Base-by-base conservation (phyloP, 176 grass and related monocot genomes). In the Canna indica region DNA sequence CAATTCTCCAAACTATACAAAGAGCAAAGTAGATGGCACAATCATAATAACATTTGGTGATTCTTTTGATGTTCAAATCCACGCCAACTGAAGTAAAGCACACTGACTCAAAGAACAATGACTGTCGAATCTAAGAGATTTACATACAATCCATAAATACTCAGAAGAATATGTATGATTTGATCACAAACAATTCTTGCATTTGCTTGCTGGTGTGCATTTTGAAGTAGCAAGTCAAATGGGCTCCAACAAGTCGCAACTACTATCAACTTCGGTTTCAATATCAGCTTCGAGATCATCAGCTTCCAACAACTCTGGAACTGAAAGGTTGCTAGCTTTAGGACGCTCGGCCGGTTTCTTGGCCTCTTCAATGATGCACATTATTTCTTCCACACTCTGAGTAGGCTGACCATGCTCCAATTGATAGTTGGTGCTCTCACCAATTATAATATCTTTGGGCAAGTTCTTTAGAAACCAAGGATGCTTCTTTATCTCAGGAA, bases 381-480 rank as follows among this genome's bases (percentile, higher is more conserved):
- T 96, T 76, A 90, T 87, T 68, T 96, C 93, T 32, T 96, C 86
- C 3, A 96, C 47, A 2, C 79, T 79, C 76, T 92, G 93, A 18
- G 54, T 39, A 22, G 62, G 52, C 11, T 30, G 18, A 39, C 47
- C 2, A 36, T 91, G 65, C 15, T 24, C 54, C 16, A 67, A 73
- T 71, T 82, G 76, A 47, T 72, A 87, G 67, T 81, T 90, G 41
- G 70, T 83, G 70, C 71, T 89, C 76, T 90, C 88, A 30, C 83
- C 75, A 74, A 87, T 83, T 28, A 82, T 71, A 62, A 96, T 87
- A 62, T 96, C 93, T 73, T 56, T 85, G 0, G 93, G 79, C 25
- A 96, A 48, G 74, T 88, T 91, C 84, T 92, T 91, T 59, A 90
- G 75, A 76, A 90, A 92, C 93, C 93, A 92, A 2, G 83, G 86